Evolutionary conservation across 768 basidiomycete species (phyloP), one percentile per base, ranked within the genome.

Genomic region (Rhizopogon salebrosus): DNA sequence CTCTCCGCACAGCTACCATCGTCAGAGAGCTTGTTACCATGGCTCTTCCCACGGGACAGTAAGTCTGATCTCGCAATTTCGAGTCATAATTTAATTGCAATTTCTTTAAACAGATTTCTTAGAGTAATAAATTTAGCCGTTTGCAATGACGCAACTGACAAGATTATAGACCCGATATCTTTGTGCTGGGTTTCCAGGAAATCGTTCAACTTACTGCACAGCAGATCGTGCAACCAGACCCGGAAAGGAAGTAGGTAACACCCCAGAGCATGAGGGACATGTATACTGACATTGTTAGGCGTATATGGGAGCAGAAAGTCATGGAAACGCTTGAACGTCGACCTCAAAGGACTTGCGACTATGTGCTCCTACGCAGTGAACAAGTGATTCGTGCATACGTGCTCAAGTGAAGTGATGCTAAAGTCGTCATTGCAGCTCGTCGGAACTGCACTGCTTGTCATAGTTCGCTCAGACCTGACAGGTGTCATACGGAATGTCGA

Each of bases 141-240:
- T 2, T 51, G 36, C 54, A 35, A 4, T 57, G 72, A 58, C 51
- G 59, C 73, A 43, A 36, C 54, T 62, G 53, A 63, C 48, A 40
- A 57, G 41, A 18, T 23, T 41, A 35, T 49, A 90, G 89, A 40
- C 93, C 94, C 6, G 94, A 98, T 63, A 83, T 98, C 56, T 86
- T 95, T 64, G 85, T 85, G 20, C 75, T 98, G 26, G 92, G 90
- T 2, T 97, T 98, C 65, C 95, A 99, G 69, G 97, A 99, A 69
- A 94, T 99, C 49, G 97, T 99, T 0, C 93, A 94, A 4, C 79
- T 99, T 42, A 98, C 92, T n/a, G 92, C 97, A 3, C 92, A 95
- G 62, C 95, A 98, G 66, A 98, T 99, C 39, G 77, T 98, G 14
- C 94, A 97, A 67, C 87, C 94, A 6, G 95, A 98, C 69, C 93